Evolutionary conservation across 2,329 filamentous ascomycete species (phyloP).

Genomic region (Exophiala xenobiotica): DNA sequence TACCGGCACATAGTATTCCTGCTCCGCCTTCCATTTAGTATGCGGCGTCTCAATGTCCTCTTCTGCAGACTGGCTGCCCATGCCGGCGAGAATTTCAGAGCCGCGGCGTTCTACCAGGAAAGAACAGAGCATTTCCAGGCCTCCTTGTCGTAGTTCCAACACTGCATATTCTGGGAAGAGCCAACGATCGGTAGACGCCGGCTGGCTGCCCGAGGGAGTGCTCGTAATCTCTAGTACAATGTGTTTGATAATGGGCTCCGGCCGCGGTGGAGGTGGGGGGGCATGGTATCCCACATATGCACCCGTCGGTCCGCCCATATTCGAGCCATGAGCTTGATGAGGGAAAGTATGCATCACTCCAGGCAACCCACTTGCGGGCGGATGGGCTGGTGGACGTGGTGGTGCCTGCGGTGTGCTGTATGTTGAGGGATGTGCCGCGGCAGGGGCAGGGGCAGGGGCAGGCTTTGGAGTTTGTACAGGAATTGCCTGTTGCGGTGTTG

Average conservation of each 20-base stretch:
- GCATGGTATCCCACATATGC: conserved; percentile 24
- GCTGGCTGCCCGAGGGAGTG: conserved; percentile 40
- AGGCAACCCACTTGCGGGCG: conserved; percentile 13
- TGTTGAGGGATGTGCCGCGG: conserved; percentile 4
- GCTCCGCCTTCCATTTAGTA: conserved; percentile 40
- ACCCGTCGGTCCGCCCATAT: no score
- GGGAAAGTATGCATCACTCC: conserved; percentile 21
- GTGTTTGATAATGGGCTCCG: conserved; percentile 45
- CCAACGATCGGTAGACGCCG: conserved; percentile 48
- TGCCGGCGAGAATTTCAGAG: conserved; percentile 16
- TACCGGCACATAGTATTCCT: conserved; percentile 52
- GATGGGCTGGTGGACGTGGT: conserved; percentile 23
- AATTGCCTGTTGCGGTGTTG: conserved; percentile 15
- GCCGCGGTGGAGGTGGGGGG: conserved; percentile 36
- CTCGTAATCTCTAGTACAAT: conserved; percentile 48
- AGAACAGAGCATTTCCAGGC: conserved; percentile 44
- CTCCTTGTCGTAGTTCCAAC: conserved; percentile 40
- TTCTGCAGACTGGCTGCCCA: conserved; percentile 4
- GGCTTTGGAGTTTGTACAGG: conserved; percentile 9
- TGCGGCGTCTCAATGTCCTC: conserved; percentile 5
- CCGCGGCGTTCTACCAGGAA: conserved; percentile 47
- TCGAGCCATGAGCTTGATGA: conserved; percentile 28
- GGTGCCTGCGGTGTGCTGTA: conserved; percentile 8
- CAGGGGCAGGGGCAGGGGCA: conserved; percentile 2
- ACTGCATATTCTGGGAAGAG: conserved; percentile 51